A percentile compares a stretch with the other conserved stretches of the same genome.
Evolutionary conservation across 257 asterid genomes (phyloP).

Genomic region (Penstemon newberryi): DNA sequence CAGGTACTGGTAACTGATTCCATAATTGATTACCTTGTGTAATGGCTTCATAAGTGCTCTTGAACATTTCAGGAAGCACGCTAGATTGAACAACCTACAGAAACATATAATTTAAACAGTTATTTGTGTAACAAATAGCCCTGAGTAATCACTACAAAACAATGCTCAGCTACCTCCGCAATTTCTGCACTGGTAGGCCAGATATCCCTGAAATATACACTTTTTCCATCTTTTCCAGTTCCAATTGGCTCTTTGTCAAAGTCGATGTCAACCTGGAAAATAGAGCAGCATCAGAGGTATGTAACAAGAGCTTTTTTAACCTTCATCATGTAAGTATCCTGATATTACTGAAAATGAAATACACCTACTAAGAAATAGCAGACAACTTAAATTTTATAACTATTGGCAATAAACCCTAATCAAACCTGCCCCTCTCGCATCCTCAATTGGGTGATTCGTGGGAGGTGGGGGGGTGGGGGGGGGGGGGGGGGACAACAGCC

Average conservation of each 20-base stretch:
- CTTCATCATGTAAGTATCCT: not conserved
- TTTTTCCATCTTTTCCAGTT: conserved; percentile 75
- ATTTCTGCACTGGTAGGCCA: conserved; percentile 93
- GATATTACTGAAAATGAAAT: too few species aligned
- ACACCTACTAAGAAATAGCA: too few species aligned
- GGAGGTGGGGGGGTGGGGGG: too few species aligned
- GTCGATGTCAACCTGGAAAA: conserved; percentile 78
- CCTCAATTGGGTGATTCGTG: too few species aligned
- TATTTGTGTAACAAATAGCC: not conserved
- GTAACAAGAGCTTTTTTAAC: not conserved
- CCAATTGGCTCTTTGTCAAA: conserved; percentile 93
- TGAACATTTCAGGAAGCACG: conserved; percentile 95
- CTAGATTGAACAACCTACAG: conserved; percentile 86
- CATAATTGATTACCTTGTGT: conserved; percentile 82
- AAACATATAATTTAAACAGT: conserved; percentile 2
- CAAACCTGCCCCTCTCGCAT: too few species aligned
- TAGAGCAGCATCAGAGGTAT: conserved; percentile 8
- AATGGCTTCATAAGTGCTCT: conserved; percentile 86
- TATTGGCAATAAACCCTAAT: too few species aligned
- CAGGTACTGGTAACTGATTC: conserved; percentile 75
- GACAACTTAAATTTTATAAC: too few species aligned
- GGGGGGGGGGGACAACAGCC: too few species aligned
- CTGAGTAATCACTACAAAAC: not conserved
- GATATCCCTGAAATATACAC: conserved; percentile 73
- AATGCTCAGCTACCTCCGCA: conserved; percentile 53